Evolutionary conservation across 2,329 filamentous ascomycete genomes (phyloP), one percentile per base, ranked within the genome.

Genomic region (Coniosporium tulheliwenetii): DNA sequence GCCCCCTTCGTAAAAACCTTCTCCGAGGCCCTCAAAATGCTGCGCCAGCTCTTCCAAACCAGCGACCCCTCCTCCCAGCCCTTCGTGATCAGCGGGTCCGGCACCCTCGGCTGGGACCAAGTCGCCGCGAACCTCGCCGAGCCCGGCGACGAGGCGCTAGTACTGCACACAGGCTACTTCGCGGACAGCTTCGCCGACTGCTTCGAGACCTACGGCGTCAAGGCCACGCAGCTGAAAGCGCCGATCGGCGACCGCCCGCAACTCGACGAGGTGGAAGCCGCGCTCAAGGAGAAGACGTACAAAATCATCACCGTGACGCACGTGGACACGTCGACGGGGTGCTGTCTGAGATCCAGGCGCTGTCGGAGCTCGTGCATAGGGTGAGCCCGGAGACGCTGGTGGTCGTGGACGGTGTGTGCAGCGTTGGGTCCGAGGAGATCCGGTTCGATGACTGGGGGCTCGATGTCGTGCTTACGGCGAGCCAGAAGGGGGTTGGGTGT

Each of bases 141-240:
- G 67, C 73, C 79, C 39, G 87, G 84, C 44, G 91, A 98, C 56
- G 76, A 94, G 44, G 91, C 83, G 16, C 73, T 98, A 34, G 87
- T 98, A 41, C 75, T 98, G 13, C 87, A 93, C 68, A 93, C 85
- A 35, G 91, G 91, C 49, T 98, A 98, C 73, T 98, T 98, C 57
- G 87, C 83, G 50, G 87, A 96, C 60, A 86, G 81, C 43, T 95
- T 98, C 57, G 84, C 85, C 49, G 81, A 93, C 64, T 95, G 87
- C 65, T 76, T 98, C 57, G 74, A 81, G 57, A 84, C 84, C 32
- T 98, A 98, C 58, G 89, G 91, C 47, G 85, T 81, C 52, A 83
- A 85, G 51, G 81, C 85, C 15, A 94, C 86, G 44, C 85, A 94
- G 65, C 67, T 98, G 50, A 89, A 85, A 60, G 86, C 85, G 1